These are phyloP conservation scores for Teunomyces tritomae DNA, from an alignment of 805 yeast genomes.

Conservation along the genomic window DNA sequence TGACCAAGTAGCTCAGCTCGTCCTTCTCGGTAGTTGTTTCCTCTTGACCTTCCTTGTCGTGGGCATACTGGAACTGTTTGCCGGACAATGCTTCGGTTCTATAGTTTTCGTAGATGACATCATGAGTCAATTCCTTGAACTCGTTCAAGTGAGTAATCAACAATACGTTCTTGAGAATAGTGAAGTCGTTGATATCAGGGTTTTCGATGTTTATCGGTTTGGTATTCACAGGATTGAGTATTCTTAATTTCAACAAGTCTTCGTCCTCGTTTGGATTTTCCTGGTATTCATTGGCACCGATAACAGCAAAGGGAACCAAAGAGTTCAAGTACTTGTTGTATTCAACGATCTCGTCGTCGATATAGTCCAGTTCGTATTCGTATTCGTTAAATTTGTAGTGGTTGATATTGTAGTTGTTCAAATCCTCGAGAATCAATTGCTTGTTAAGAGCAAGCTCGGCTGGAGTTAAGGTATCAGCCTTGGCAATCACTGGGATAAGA, in stretches of 20 bases:
- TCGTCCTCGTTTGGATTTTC: constrained; percentile 36
- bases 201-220: constrained; percentile 61
- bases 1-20: constrained; percentile 40
- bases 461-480: constrained; percentile 43
- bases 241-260: constrained; percentile 51
- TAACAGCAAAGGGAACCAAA: constrained; percentile 63
- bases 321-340: constrained; percentile 64
- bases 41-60: constrained; percentile 15
- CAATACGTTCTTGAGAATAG: constrained; percentile 73
- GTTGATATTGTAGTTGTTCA: constrained; percentile 66
- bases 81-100: constrained; percentile 83
- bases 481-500: constrained; percentile 42
- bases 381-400: constrained; percentile 68
- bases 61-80: constrained; percentile 44
- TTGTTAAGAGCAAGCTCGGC: constrained; percentile 63
- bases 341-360: constrained; percentile 62
- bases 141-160: constrained; percentile 84
- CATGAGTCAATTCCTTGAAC: constrained; percentile 85
- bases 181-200: constrained; percentile 76
- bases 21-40: constrained; percentile 9
- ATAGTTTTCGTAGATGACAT: constrained; percentile 80
- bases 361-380: constrained; percentile 48
- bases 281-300: constrained; percentile 65
- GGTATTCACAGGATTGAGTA: constrained; percentile 47
- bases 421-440: constrained; percentile 71